These are phyloP conservation scores for Amaranthus palmeri DNA, from an alignment of 148 eudicot genomes.

Conservation along the genomic window DNA sequence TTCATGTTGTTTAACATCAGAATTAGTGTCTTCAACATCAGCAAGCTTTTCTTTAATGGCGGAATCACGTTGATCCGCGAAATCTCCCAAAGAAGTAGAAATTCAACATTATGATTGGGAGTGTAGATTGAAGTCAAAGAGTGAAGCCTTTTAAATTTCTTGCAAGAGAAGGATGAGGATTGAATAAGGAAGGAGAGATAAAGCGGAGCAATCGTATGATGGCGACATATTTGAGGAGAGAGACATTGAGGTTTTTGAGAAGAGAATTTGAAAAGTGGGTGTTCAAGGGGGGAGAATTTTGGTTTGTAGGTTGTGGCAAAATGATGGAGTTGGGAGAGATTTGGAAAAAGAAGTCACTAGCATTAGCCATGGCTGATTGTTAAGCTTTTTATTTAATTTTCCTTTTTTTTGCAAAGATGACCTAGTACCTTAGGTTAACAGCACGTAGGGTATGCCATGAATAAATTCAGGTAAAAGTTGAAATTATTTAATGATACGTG, in stretches of 20 bases:
- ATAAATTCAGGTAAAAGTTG: no score
- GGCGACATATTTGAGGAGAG: conserved; percentile 29
- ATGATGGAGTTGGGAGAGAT: background rate
- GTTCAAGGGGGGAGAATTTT: conserved; percentile 6
- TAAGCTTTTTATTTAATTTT: background rate
- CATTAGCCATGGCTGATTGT: conserved; percentile 51
- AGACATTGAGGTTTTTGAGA: conserved; percentile 22
- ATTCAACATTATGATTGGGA: conserved; percentile 73
- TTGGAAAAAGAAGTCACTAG: conserved; percentile 5
- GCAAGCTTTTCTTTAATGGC: conserved; percentile 50
- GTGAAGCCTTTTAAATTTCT: conserved; percentile 74
- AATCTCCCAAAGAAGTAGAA: conserved; percentile 67
- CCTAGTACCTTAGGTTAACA: no score
- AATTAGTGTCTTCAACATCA: conserved; percentile 69
- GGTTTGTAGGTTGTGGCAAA: conserved; percentile 34
- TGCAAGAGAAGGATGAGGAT: conserved; percentile 74
- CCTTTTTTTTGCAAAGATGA: no score
- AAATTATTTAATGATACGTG: no score
- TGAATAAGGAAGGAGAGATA: conserved; percentile 38
- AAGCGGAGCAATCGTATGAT: conserved; percentile 33
- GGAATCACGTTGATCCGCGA: conserved; percentile 72
- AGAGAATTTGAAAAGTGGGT: conserved; percentile 24
- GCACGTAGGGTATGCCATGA: no score
- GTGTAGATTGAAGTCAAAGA: conserved; percentile 91
- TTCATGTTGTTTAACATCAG: conserved; percentile 82